Percentiles rank a stretch among this genome's conserved stretches.
These are phyloP conservation scores for Alternaria tenuissima DNA, from an alignment of 2,329 filamentous ascomycete species.

Conservation along the genomic window DNA sequence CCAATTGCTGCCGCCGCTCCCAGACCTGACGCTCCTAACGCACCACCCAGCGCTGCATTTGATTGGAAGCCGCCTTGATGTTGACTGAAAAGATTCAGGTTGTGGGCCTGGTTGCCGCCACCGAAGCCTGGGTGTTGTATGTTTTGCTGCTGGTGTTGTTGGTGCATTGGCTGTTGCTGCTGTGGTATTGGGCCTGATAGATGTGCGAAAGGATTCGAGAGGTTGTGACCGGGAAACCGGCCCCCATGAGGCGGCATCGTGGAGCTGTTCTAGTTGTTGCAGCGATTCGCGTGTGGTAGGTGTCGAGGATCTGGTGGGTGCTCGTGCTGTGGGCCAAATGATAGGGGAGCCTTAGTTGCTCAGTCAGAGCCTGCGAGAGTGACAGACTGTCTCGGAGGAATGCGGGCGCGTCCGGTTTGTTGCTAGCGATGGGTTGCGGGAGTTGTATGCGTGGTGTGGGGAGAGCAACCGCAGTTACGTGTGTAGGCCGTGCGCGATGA, in stretches of 20 bases:
- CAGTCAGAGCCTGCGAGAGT: neutral
- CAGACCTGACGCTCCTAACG: slow-evolving; percentile 63
- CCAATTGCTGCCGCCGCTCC: slow-evolving; percentile 64
- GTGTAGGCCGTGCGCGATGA: slow-evolving; percentile 17
- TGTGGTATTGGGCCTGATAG: slow-evolving; percentile 55
- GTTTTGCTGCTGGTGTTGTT: slow-evolving; percentile 61
- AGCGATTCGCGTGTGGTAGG: slow-evolving; percentile 23
- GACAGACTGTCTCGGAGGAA: neutral
- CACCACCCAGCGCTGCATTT: slow-evolving; percentile 63
- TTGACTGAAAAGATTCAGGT: slow-evolving; percentile 64
- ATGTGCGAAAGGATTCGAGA: slow-evolving; percentile 67
- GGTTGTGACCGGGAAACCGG: slow-evolving; percentile 66
- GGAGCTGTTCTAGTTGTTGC: slow-evolving; percentile 28
- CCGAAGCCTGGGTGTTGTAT: slow-evolving; percentile 75
- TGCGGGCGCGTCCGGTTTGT: neutral
- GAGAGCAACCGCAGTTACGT: slow-evolving; percentile 11
- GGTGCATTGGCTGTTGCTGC: slow-evolving; percentile 52
- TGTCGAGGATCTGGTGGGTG: neutral
- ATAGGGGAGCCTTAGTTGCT: neutral
- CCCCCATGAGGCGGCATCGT: slow-evolving; percentile 67
- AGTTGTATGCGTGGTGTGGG: slow-evolving; percentile 12
- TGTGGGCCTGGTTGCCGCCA: slow-evolving; percentile 63
- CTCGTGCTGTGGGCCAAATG: neutral
- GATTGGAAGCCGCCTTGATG: slow-evolving; percentile 53
- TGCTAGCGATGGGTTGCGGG: slow-evolving; percentile 5